Evolutionary conservation across 768 basidiomycete genomes (phyloP), one percentile per base, ranked within the genome.

Genomic region (Polyporus arcularius): DNA sequence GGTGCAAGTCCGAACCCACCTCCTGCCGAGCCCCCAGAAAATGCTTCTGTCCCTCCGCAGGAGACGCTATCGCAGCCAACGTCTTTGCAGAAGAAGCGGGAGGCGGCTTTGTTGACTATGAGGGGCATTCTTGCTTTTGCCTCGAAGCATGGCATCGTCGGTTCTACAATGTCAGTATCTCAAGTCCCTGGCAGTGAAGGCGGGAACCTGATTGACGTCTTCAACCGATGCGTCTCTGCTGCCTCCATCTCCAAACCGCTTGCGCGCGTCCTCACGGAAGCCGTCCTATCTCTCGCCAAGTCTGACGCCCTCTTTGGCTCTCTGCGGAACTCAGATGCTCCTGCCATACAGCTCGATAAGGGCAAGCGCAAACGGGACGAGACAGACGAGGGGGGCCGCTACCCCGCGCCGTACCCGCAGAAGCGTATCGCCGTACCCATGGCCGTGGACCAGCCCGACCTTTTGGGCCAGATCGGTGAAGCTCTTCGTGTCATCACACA

Each of bases 311-410:
- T 92, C 6, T 92, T 92, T 68, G 82, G 85, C 2, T 82, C 78
- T 16, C 77, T 89, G 61, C 82, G 83, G 47, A 85, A 83, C 57
- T 88, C 87, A 8, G 83, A 86, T 55, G 83, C 85, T 14, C 74
- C 88, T 28, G 80, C 83, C 0, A 77, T 84, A 4, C 82, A 87
- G 61, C 81, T 87, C 1, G 84, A 88, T 69, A 85, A 82, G 64
- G 86, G 87, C n/a, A 92, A 92, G 71, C 84, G 90, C 43, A 91
- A 89, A 71, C 82, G 89, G 4, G 86, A 86, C 57, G 81, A 83
- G 58, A 74, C 71, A 26, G 83, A 83, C 39, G 71, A 71, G 16
- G 68, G 60, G 16, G 35, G 63, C 45, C 60, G 46, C 39, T 56
- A 53, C 49, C 62, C 55, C 54, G 28, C 57, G 18, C 26, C 12